Evolutionary conservation across 441 rosid species (phyloP).

Genomic region (Erodium moschatum): DNA sequence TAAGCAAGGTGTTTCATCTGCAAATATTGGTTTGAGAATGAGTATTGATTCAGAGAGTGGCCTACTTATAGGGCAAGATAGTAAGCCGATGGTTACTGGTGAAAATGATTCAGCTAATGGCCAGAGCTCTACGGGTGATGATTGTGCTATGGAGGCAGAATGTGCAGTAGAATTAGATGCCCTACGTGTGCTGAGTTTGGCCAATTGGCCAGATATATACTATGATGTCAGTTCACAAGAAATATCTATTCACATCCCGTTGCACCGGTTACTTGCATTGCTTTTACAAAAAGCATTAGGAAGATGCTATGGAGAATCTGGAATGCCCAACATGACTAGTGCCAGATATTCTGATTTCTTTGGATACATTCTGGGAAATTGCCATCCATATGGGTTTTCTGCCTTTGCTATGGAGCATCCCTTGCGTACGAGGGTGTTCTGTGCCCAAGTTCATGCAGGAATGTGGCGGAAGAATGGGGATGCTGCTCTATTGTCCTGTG

Average conservation of each 20-base stretch:
- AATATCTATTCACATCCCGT: slow-evolving; percentile 75
- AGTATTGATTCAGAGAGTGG: slow-evolving; percentile 37
- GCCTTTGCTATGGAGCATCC: slow-evolving; percentile 90
- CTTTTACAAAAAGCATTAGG: slow-evolving; percentile 64
- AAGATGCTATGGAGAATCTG: slow-evolving; percentile 58
- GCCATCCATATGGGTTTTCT: slow-evolving; percentile 74
- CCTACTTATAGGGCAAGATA: slow-evolving; percentile 26
- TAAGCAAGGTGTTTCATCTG: slow-evolving; percentile 29
- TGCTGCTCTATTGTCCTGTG: slow-evolving; percentile 57
- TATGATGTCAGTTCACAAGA: slow-evolving; percentile 84
- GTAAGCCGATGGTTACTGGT: slow-evolving; percentile 24
- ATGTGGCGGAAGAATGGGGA: slow-evolving; percentile 98
- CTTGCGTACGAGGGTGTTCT: slow-evolving; percentile 79
- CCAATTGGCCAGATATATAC: slow-evolving; percentile 58
- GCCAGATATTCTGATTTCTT: slow-evolving; percentile 47
- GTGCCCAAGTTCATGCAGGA: slow-evolving; percentile 87
- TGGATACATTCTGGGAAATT: slow-evolving; percentile 47
- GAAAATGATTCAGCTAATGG: slow-evolving; percentile 27
- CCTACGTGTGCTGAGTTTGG: slow-evolving; percentile 38
- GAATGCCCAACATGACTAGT: slow-evolving; percentile 21
- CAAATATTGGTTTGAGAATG: slow-evolving; percentile 25
- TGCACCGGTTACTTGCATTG: slow-evolving; percentile 78
- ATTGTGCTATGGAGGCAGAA: slow-evolving; percentile 33
- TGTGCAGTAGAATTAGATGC: slow-evolving; percentile 29
- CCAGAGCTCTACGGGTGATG: slow-evolving; percentile 30